Conservation (phyloP, 2,329 filamentous ascomycete genomes). For the Coniochaeta hoffmannii region DNA sequence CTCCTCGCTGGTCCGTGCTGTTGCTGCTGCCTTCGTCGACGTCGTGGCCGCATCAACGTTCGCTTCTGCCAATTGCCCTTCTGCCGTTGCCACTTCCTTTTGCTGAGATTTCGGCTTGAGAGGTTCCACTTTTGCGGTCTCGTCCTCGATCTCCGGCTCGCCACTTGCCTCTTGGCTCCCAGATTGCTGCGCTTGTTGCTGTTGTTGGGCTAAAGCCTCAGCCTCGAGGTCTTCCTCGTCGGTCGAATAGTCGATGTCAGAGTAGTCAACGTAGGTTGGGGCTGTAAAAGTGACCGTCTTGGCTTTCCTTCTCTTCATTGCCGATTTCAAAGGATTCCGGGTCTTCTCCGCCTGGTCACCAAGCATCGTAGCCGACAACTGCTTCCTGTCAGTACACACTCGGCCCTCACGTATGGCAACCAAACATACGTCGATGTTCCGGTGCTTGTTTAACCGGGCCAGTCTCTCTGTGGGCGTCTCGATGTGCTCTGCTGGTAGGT, state of each 20-base stretch:
- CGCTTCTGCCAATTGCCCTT: conserved; percentile 24
- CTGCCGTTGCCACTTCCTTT: conserved; percentile 27
- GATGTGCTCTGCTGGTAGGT: conserved; percentile 94
- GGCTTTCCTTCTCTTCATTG: conserved; percentile 71
- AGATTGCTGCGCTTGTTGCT: conserved; percentile 17
- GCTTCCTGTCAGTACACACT: conserved; percentile 20
- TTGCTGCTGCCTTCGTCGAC: conserved; percentile 15
- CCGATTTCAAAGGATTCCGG: conserved; percentile 75
- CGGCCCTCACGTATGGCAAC: neutral
- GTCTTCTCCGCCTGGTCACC: conserved; percentile 65
- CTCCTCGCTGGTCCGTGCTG: conserved; percentile 56
- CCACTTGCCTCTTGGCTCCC: conserved; percentile 19
- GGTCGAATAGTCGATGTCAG: conserved; percentile 76
- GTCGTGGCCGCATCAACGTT: conserved; percentile 21
- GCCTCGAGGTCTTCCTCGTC: conserved; percentile 60
- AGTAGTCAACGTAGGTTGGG: conserved; percentile 84
- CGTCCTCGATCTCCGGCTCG: conserved; percentile 34
- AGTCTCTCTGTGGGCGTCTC: conserved; percentile 94
- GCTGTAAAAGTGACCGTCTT: conserved; percentile 78
- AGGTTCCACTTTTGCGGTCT: conserved; percentile 48
- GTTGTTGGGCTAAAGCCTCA: conserved; percentile 21
- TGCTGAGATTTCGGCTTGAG: conserved; percentile 37
- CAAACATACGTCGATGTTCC: conserved; percentile 82
- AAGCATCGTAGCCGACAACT: conserved; percentile 57
- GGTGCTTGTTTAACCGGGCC: conserved; percentile 91